Conservation (phyloP, 768 basidiomycete genomes). For the Boletus pseudopeckii region DNA sequence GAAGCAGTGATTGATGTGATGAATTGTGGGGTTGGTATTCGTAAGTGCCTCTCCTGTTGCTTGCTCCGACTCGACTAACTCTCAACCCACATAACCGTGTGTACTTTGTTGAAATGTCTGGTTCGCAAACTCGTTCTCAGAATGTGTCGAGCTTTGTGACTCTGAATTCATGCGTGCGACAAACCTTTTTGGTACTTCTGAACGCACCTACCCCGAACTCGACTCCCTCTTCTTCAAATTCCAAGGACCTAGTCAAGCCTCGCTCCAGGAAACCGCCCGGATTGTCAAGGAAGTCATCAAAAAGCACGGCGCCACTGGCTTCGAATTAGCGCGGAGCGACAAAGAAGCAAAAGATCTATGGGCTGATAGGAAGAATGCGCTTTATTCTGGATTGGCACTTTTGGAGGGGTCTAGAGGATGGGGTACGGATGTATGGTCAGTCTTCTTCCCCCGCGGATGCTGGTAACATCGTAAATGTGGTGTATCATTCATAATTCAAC, state of each 20-base stretch:
- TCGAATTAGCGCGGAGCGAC: conserved; percentile 58
- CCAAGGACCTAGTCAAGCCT: conserved; percentile 61
- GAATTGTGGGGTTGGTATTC: conserved; percentile 70
- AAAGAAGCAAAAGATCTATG: conserved; percentile 73
- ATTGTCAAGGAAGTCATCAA: conserved; percentile 56
- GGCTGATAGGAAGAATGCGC: conserved; percentile 67
- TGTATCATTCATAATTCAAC: not conserved
- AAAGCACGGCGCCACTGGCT: conserved; percentile 65
- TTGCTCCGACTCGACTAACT: not conserved
- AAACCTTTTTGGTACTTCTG: conserved; percentile 53
- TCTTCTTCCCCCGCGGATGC: not conserved
- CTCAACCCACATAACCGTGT: not conserved
- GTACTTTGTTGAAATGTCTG: not conserved
- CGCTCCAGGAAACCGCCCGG: conserved; percentile 58
- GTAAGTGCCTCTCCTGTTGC: conserved; percentile 39
- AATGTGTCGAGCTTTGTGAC: conserved; percentile 85
- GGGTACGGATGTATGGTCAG: conserved; percentile 77
- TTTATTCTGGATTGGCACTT: conserved; percentile 53
- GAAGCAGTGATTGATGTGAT: conserved; percentile 72
- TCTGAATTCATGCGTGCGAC: conserved; percentile 61
- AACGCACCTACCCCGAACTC: conserved; percentile 53
- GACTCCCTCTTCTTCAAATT: conserved; percentile 88
- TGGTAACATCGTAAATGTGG: not conserved
- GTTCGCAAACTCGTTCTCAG: conserved; percentile 32
- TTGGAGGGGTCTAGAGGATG: conserved; percentile 56